phyloP scores from a whole-genome alignment of 441 rosid species.

The Kokia cookei region DNA sequence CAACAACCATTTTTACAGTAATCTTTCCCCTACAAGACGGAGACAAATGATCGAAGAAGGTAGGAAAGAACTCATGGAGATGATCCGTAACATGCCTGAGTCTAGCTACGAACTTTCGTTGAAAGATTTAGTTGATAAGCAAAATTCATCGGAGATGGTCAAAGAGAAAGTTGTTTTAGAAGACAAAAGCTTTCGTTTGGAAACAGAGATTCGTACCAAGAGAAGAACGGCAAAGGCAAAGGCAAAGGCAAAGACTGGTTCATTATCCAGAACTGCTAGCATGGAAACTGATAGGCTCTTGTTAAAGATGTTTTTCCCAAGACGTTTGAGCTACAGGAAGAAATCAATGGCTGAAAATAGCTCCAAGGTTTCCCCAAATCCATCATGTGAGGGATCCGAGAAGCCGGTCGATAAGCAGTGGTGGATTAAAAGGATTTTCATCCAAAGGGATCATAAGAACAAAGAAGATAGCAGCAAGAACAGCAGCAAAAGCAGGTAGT shows the following conservation, averaged over 20 bases:
- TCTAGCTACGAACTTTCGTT: slow-evolving; percentile 44
- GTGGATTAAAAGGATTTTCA: slow-evolving; percentile 17
- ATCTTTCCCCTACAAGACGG: slow-evolving; percentile 12
- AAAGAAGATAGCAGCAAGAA: slow-evolving; percentile 3
- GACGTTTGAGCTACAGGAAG: slow-evolving; percentile 20
- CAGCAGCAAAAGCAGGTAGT: slow-evolving; percentile 18
- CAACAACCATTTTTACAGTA: slow-evolving; percentile 10
- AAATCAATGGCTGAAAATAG: slow-evolving; percentile 9
- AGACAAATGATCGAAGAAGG: slow-evolving; percentile 28
- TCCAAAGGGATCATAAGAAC: background rate
- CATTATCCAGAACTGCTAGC: slow-evolving; percentile 25
- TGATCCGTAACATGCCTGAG: slow-evolving; percentile 38
- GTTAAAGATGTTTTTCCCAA: slow-evolving; percentile 42
- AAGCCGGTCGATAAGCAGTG: slow-evolving; percentile 6
- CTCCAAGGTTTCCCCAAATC: slow-evolving; percentile 13
- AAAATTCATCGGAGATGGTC: background rate
- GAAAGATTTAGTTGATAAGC: slow-evolving; percentile 43
- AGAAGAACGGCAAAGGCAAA: background rate
- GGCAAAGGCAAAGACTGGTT: background rate
- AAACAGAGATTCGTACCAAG: background rate
- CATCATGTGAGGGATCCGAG: slow-evolving; percentile 16
- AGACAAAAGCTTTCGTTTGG: slow-evolving; percentile 1
- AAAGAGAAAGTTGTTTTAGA: background rate
- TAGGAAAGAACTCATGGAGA: slow-evolving; percentile 48
- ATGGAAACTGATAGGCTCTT: slow-evolving; percentile 37